Evolutionary conservation across 176 grass and related monocot species (phyloP).

Genomic region (Tillandsia leiboldiana): DNA sequence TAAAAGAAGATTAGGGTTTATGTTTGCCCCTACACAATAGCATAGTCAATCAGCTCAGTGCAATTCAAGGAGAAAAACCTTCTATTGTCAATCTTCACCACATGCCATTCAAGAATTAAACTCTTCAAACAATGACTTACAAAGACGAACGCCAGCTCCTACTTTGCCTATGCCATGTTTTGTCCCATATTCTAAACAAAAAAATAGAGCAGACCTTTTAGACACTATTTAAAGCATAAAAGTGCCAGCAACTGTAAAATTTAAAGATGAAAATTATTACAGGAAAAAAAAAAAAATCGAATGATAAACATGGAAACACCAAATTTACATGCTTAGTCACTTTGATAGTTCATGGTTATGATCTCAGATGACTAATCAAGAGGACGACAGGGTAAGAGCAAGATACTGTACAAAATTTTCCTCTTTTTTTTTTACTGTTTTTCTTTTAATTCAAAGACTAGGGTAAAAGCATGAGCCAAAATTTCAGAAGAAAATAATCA

Average conservation of each 20-base stretch:
- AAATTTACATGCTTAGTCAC: background rate
- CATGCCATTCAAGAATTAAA: background rate
- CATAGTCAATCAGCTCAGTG: background rate
- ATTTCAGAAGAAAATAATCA: too few species aligned
- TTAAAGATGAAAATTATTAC: background rate
- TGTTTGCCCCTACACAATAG: slow-evolving; percentile 60
- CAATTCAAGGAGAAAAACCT: slow-evolving; percentile 8
- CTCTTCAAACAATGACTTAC: slow-evolving; percentile 35
- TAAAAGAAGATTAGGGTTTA: slow-evolving; percentile 77
- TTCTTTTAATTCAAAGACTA: too few species aligned
- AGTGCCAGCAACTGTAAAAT: background rate
- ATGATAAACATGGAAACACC: background rate
- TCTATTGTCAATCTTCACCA: background rate
- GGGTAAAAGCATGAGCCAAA: too few species aligned
- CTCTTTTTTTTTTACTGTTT: background rate
- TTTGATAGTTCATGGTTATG: background rate
- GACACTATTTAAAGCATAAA: background rate
- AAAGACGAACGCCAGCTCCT: slow-evolving; percentile 81
- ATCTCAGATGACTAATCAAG: background rate
- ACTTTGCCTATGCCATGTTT: slow-evolving; percentile 62
- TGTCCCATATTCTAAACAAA: slow-evolving; percentile 67
- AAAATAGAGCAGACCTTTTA: background rate
- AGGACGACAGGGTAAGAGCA: background rate
- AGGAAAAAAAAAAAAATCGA: background rate
- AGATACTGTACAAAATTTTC: background rate